Conservation (phyloP, 257 asterid genomes). For the Solanum neorickii region DNA sequence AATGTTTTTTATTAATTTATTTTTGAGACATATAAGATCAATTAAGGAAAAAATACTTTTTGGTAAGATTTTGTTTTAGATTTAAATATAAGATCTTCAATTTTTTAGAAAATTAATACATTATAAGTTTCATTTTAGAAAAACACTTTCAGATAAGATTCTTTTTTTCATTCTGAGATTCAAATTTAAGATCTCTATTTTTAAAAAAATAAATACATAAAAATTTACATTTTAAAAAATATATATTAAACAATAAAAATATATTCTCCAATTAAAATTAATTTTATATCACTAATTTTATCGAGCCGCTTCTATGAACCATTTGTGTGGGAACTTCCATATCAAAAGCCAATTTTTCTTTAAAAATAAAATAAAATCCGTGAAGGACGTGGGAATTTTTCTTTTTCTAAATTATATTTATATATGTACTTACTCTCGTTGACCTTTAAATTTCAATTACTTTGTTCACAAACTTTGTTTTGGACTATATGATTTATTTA, state of each 20-base stretch:
- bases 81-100: too few species aligned
- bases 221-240: background rate
- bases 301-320: background rate
- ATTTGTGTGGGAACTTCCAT: background rate
- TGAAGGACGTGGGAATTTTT: background rate
- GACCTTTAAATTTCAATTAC: background rate
- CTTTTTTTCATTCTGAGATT: background rate
- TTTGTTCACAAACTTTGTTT: background rate
- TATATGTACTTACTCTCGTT: background rate
- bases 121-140: background rate
- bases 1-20: background rate
- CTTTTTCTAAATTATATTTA: background rate
- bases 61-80: too few species aligned
- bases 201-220: fast-evolving
- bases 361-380: background rate
- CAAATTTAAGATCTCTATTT: too few species aligned
- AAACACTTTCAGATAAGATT: background rate
- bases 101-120: too few species aligned
- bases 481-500: background rate
- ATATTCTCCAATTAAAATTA: fast-evolving
- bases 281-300: too few species aligned
- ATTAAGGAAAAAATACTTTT: too few species aligned
- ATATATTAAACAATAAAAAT: background rate
- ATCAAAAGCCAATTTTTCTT: too few species aligned
- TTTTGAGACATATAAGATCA: too few species aligned